These are phyloP conservation scores for Prunus salicina DNA, from an alignment of 306 rosid genomes.

Conservation along the genomic window DNA sequence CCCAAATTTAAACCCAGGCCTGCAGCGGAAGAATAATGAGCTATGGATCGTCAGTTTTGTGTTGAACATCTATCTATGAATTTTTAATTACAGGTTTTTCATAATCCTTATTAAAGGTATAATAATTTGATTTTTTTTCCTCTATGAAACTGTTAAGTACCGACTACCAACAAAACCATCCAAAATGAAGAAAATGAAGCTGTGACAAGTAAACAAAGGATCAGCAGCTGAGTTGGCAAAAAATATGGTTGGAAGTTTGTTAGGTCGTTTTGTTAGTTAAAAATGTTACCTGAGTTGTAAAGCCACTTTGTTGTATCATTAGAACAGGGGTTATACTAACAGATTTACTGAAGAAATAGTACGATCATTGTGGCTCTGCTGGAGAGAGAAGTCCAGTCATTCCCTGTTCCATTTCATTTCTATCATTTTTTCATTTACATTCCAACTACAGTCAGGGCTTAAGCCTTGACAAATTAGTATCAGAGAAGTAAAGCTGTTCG, in stretches of 20 bases:
- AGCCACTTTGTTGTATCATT: background rate
- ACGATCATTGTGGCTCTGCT: background rate
- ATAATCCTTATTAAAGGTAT: too few relatives aligned
- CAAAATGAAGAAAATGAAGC: background rate
- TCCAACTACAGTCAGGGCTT: background rate
- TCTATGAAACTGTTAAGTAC: too few relatives aligned
- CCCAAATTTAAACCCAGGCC: constrained; percentile 27
- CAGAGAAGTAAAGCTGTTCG: background rate
- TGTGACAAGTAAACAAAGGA: background rate
- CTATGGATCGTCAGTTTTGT: background rate
- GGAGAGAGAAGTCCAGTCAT: too few relatives aligned
- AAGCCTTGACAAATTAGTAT: background rate
- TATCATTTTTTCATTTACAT: background rate
- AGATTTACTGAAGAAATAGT: background rate
- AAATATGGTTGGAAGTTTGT: background rate
- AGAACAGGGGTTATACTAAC: background rate
- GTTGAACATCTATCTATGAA: background rate
- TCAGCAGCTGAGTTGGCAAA: background rate
- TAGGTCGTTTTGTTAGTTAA: background rate
- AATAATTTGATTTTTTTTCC: too few relatives aligned
- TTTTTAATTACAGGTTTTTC: background rate
- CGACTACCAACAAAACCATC: too few relatives aligned
- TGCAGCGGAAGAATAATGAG: constrained; percentile 11
- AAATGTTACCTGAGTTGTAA: background rate
- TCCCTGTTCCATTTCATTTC: too few relatives aligned